A percentile compares a stretch with the other conserved stretches of the same genome.
phyloP scores from a whole-genome alignment of 305 asterid genomes.

The Rubia peregrina region DNA sequence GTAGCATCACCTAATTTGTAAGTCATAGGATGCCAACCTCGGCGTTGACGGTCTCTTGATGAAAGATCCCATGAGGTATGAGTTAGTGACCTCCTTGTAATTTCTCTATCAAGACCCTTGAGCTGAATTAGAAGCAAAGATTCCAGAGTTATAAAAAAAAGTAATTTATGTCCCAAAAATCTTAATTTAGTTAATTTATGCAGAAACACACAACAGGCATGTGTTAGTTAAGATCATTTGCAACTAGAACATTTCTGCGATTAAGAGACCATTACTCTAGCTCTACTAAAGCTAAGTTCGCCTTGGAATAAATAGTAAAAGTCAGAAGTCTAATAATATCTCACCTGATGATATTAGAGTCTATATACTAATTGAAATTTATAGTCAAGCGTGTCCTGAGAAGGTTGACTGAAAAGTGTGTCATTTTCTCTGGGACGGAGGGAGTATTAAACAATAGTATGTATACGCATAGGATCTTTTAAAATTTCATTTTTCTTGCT shows the following conservation, averaged over 20 bases:
- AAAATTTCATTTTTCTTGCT: too few relatives aligned
- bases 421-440: too few relatives aligned
- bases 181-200: background rate
- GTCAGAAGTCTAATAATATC: too few relatives aligned
- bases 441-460: too few relatives aligned
- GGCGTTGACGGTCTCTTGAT: slow-evolving; percentile 57
- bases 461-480: too few relatives aligned
- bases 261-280: background rate
- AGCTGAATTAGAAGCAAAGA: slow-evolving; percentile 38
- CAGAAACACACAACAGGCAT: background rate
- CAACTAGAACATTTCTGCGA: background rate
- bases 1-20: slow-evolving; percentile 87
- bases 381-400: too few relatives aligned
- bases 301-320: background rate
- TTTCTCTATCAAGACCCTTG: slow-evolving; percentile 61
- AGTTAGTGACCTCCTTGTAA: slow-evolving; percentile 77
- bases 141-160: background rate
- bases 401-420: too few relatives aligned
- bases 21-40: slow-evolving; percentile 96
- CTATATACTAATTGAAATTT: too few relatives aligned
- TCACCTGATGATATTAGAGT: too few relatives aligned
- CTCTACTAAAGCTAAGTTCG: background rate
- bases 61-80: slow-evolving; percentile 88
- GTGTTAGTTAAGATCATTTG: background rate
- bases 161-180: background rate